These are phyloP conservation scores for Phytophthora sp. DNA, from an alignment of 352 stramenopile species.

Conservation along the genomic window DNA sequence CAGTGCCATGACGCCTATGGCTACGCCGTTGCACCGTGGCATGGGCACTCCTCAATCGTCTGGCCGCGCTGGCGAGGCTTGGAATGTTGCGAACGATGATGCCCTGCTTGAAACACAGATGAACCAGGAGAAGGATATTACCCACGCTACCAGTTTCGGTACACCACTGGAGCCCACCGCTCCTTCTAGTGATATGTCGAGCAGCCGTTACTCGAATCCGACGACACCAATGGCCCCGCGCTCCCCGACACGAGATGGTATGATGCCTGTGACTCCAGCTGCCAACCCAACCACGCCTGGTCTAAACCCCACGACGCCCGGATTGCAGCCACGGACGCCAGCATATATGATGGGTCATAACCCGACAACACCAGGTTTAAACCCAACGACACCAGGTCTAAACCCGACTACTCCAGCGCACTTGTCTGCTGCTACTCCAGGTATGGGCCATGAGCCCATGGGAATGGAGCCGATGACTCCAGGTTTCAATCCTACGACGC, in stretches of 20 bases:
- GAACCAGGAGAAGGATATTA: slow-evolving; percentile 92
- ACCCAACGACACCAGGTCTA: slow-evolving; percentile 80
- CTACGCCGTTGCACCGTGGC: slow-evolving; percentile 83
- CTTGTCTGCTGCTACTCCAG: slow-evolving; percentile 74
- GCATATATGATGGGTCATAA: slow-evolving; percentile 83
- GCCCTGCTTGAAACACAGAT: slow-evolving; percentile 85
- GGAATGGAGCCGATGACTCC: slow-evolving; percentile 89
- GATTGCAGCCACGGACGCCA: slow-evolving; percentile 75
- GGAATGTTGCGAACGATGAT: slow-evolving; percentile 90
- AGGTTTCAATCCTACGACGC: slow-evolving; percentile 87
- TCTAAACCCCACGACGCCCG: slow-evolving; percentile 83
- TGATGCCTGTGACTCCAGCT: slow-evolving; percentile 72
- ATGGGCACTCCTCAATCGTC: slow-evolving; percentile 78
- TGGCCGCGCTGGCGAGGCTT: slow-evolving; percentile 67
- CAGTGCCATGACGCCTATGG: slow-evolving; percentile 88
- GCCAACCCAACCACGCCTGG: slow-evolving; percentile 78
- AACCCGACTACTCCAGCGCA: slow-evolving; percentile 78
- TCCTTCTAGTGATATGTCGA: slow-evolving; percentile 65
- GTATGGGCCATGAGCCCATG: slow-evolving; percentile 68
- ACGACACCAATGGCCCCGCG: slow-evolving; percentile 61
- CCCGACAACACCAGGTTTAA: slow-evolving; percentile 79
- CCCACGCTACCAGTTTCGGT: slow-evolving; percentile 86
- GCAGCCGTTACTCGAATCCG: slow-evolving; percentile 58
- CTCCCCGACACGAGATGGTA: slow-evolving; percentile 67
- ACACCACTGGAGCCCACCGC: slow-evolving; percentile 80